Base-by-base conservation (phyloP, 164 flowering plant species). In the Berberis vulgaris region DNA sequence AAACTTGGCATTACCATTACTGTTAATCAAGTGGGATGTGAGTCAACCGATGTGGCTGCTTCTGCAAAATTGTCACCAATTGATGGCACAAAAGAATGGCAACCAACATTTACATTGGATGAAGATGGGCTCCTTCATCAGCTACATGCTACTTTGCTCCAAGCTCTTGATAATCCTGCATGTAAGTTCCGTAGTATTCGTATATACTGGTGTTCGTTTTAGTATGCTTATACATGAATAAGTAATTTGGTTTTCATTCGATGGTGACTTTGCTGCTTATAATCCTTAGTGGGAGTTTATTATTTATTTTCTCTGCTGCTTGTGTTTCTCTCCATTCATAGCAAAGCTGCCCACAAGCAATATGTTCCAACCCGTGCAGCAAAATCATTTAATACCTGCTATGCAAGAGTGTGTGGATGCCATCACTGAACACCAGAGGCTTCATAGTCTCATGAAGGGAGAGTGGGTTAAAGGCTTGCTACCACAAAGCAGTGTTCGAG, bases 321-420 rank as follows among this genome's bases (percentile, higher is more conserved):
- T 45, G 8, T 54, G 57, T 2, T 60, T 72, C 49, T 69, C 49
- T 59, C 63, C 63, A 43, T 72, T 73, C 81, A 74, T 86, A 93
- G 98, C 83, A 59, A 87, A 79, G 69, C 64, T 68, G 13, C 79
- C 80, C 61, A 26, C 65, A n/a, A 69, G 77, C 68, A 77, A 68
- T 75, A 60, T 62, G 62, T 95, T 78, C 63, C 93, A 81, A 61
- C 65, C 76, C 42, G 79, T 71, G 42, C 90, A 79, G 69, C 87
- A 89, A 57, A 81, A 77, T 68, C 67, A 81, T 43, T 49, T 69
- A 63, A 9, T 82, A 45, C 86, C 92, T 61, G 54, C 77, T 41
- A 80, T 90, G 72, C 96, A 90, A 73, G 92, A 84, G 69, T 87
- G 92, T 67, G 75, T 93, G n/a, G 91, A 93, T 82, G 97, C 95